Evolutionary conservation across 2,329 filamentous ascomycete genomes (phyloP).

Genomic region (Paecilomyces formosus): DNA sequence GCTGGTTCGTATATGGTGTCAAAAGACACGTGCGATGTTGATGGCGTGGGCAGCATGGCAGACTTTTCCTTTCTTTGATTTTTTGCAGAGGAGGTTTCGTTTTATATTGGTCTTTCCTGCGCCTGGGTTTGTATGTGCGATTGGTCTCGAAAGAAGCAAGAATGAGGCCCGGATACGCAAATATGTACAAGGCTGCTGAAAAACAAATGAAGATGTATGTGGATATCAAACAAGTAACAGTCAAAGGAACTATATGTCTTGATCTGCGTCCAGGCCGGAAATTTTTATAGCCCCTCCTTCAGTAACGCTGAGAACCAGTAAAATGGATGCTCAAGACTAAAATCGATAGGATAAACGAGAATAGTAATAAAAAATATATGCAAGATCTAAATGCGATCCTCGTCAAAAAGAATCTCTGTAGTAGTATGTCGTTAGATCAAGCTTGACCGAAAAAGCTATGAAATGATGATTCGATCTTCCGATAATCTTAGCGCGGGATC

Average conservation of each 20-base stretch:
- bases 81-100: neutral
- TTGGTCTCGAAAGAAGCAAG: neutral
- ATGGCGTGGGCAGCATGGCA: conserved; percentile 82
- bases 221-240: too few relatives aligned
- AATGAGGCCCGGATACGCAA: too few relatives aligned
- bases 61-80: neutral
- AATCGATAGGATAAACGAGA: neutral
- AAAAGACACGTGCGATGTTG: conserved; percentile 85
- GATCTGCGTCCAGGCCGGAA: neutral
- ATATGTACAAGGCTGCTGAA: too few relatives aligned
- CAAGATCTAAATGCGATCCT: neutral
- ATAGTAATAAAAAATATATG: neutral
- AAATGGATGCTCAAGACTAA: neutral
- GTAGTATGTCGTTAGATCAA: neutral
- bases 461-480: conserved; percentile 9
- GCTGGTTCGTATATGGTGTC: conserved; percentile 88
- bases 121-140: neutral
- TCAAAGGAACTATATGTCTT: neutral
- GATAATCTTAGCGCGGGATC: neutral
- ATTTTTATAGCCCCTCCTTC: neutral
- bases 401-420: neutral
- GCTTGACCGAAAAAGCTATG: neutral
- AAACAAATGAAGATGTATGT: too few relatives aligned
- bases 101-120: neutral
- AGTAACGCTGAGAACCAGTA: too few relatives aligned